phyloP scores from a whole-genome alignment of 345 rosid genomes.

The Carallia pectinifolia region DNA sequence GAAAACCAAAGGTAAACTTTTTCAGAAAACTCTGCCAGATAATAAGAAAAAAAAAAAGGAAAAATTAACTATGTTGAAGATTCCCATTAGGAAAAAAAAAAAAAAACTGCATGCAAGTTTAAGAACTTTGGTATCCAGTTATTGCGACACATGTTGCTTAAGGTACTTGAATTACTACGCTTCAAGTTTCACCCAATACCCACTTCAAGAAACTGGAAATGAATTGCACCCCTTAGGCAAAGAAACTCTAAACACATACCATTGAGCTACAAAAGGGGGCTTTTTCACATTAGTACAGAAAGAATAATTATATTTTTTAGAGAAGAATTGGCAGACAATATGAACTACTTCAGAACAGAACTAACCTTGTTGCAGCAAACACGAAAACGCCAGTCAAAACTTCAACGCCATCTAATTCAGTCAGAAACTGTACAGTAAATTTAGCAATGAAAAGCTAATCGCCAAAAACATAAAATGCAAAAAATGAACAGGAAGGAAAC shows the following conservation, averaged over 20 bases:
- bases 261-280: too few species aligned
- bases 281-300: neutral
- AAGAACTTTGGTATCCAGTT: too few species aligned
- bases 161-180: too few species aligned
- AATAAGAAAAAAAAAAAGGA: too few species aligned
- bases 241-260: neutral
- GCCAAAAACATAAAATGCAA: slow-evolving; percentile 4
- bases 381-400: slow-evolving; percentile 93
- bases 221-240: neutral
- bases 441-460: slow-evolving; percentile 20
- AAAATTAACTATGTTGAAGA: too few species aligned
- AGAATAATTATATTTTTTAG: neutral
- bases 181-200: neutral
- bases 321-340: neutral
- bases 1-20: neutral
- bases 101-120: too few species aligned
- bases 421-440: slow-evolving; percentile 54
- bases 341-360: slow-evolving; percentile 4
- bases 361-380: slow-evolving; percentile 85
- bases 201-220: neutral
- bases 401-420: slow-evolving; percentile 89
- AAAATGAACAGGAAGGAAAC: slow-evolving; percentile 26
- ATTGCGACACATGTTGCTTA: too few species aligned
- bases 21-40: too few species aligned
- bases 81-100: too few species aligned